Evolutionary conservation across 73 alveolate species (phyloP), one percentile per base, ranked within the genome.

Genomic region (Blepharisma stoltei): DNA sequence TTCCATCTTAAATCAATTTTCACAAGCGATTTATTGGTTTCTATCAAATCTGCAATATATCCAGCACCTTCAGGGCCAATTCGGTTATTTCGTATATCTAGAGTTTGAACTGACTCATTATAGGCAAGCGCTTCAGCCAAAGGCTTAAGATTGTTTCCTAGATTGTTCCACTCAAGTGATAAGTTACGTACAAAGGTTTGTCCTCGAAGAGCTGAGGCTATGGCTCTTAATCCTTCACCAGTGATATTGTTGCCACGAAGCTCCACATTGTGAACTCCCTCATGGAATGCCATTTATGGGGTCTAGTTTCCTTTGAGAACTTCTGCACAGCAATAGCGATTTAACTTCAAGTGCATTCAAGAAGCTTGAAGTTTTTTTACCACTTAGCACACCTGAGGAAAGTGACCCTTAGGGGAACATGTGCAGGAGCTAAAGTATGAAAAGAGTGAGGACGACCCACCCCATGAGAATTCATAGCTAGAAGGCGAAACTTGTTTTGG

Each of bases 1-100:
- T 85, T 85, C 92, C 92, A 85, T 75, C 92, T 70, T 6, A 85
- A 68, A 53, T 85, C 92, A 20, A 85, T 7, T 38, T 66, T 44
- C 7, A 50, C 75, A 14, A 85, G 65, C 6, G 85, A 52, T 5
- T 48, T 41, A 70, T 81, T 85, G 54, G 41, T 67, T 43, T 81
- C 77, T 3, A 85, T 47, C 71, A 83, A 45, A 8, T 47, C 27
- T 27, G 84, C 82, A 1, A 85, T 44, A 45, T 67, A 18, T 41
- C 43, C 60, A 4, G 84, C 88, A 7, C 80, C 78, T 54, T 81
- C 88, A 27, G 87, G 84, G 1, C 89, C 88, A 21, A 85, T 85
- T 41, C 79, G 75, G 78, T 85, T 85, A 46, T 85, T 85, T 46
- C 86, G 71, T n/a, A 85, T 32, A 49, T 85, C 92, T 6, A 85